Base-by-base conservation (phyloP, 805 yeast genomes). In the Nakazawaea holstii region DNA sequence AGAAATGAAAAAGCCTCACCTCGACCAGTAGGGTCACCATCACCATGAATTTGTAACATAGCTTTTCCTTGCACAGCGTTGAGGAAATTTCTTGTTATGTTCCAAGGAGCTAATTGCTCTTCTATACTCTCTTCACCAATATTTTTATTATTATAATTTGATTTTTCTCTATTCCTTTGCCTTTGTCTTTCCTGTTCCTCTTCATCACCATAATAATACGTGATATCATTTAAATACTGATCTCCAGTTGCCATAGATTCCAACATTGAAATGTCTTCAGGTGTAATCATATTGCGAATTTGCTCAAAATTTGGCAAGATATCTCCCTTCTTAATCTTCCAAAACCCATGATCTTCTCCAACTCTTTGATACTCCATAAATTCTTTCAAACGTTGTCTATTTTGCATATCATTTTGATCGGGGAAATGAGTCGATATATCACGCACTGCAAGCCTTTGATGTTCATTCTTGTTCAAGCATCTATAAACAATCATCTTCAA, bases 391-490 rank as follows among this genome's bases (percentile, higher is more conserved):
- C 97, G 75, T 67, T 92, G 98, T 57, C 99, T 77, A 61, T 89
- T 92, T 63, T 94, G 99, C 88, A 92, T 91, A 59, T 94, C 98
- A 59, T 87, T 91, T 64, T 91, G 97, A 55, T 90, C 98, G 0
- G 99, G 98, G 61, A 94, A 94, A 69, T 92, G 97, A 43, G 78
- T 77, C 0, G 96, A 82, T 20, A 94, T 87, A 54, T 94, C 98
- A 53, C 83, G 83, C 9, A 94, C 95, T 7, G 87, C 74, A 37
- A 94, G 72, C 33, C 98, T 73, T 35, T 85, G 81, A 33, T 80
- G 77, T 2, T 85, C 85, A 40, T 77, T 82, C 51, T 82, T 79
- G 62, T 90, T 88, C 65, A 94, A 70, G 0, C 90, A 87, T 45
- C 98, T 77, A 58, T 79, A 92, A 1, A 90, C 98, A 56, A 94